phyloP scores from a whole-genome alignment of 768 basidiomycete genomes.

The Mycena latifolia region DNA sequence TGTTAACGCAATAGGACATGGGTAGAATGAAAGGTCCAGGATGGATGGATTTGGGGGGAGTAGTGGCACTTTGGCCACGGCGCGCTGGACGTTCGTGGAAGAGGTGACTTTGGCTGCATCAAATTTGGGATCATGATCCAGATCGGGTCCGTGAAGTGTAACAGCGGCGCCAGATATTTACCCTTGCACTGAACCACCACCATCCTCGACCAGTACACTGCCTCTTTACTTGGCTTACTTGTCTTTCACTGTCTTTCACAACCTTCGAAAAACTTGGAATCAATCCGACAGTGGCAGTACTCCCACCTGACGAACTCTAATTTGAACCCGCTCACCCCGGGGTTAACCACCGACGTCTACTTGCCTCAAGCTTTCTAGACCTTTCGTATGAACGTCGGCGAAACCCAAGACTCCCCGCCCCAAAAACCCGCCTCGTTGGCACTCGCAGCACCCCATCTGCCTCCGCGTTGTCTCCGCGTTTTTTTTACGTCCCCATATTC shows the following conservation, averaged over 20 bases:
- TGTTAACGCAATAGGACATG: slow-evolving; percentile 56
- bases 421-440: background rate
- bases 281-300: background rate
- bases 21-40: slow-evolving; percentile 56
- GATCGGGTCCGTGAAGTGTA: no score
- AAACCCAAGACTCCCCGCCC: slow-evolving; percentile 11
- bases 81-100: slow-evolving; percentile 17
- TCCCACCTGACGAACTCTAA: slow-evolving; percentile 24
- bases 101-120: background rate
- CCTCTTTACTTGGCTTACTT: no score
- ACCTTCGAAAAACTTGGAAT: no score
- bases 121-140: background rate
- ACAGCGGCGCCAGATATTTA: no score
- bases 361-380: slow-evolving; percentile 2
- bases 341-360: slow-evolving; percentile 10
- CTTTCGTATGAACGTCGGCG: slow-evolving; percentile 17
- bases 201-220: no score
- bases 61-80: slow-evolving; percentile 36
- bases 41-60: slow-evolving; percentile 40
- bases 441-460: slow-evolving; percentile 12
- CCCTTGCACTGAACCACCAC: no score
- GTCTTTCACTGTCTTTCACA: no score
- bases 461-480: slow-evolving; percentile 27
- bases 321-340: slow-evolving; percentile 15
- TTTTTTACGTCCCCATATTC: slow-evolving; percentile 6